Evolutionary conservation across 768 basidiomycete genomes (phyloP), one percentile per base, ranked within the genome.

Genomic region (Lentinula aciculospora): DNA sequence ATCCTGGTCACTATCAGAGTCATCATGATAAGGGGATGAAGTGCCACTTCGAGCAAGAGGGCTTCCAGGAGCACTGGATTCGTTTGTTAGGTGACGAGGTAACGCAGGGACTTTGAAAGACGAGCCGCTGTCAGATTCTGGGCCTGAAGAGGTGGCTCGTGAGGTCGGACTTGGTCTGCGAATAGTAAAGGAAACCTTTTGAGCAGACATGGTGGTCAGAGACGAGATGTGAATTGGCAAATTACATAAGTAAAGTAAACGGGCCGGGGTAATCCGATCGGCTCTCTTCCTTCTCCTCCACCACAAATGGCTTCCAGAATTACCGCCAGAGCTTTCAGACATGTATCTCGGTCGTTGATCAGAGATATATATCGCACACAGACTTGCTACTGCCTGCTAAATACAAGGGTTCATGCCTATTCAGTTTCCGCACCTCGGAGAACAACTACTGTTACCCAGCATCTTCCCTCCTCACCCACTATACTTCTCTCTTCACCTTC

Each of bases 121-220:
- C 1, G 73, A 67, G 0, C 72, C 68, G n/a, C 68, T 63, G 60
- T 85, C 85, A 0, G 84, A 84, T 39, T 88, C 89, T 42, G 80
- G 75, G 9, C 83, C 85, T 31, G 85, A 80, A 0, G 88, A 88
- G 0, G 76, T 68, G 17, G 80, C 78, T 10, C 88, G 79, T 5
- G 88, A 86, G 0, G 77, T 67, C 0, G 89, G 87, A 0, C 84
- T 84, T 0, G 94, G 94, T 7, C 91, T 80, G 42, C 91, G 83
- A 58, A 96, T 79, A 1, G 88, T 94, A 71, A 96, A 95, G 0
- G 93, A 94, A 39, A 94, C 80, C 62, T 83, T 81, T 21, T 67
- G 61, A 17, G 66, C 62, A 53, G 66, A 63, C 60, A 68, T 66
- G 57, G 59, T 60, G 36, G 62, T 63, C 25, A 58, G 44, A 8